Percentiles rank a stretch among this genome's conserved stretches.
Conservation (phyloP, 108 stramenopile species). For the Pseudonitzschia multiseries region DNA sequence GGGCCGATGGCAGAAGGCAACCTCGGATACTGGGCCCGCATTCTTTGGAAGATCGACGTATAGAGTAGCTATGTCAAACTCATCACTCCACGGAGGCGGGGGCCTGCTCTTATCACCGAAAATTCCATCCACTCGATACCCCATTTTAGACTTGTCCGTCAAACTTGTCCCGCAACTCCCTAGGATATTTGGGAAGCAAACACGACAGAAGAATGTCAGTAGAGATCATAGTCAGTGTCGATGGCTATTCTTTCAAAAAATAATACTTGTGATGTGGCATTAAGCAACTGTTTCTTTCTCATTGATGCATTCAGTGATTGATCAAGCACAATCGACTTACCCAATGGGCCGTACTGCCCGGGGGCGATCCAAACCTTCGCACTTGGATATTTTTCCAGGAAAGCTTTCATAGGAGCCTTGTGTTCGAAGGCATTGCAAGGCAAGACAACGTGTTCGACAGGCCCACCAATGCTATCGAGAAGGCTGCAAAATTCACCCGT, state of each 20-base stretch:
- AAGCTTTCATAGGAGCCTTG: slow-evolving; percentile 52
- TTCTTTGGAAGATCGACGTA: slow-evolving; percentile 55
- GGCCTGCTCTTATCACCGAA: slow-evolving; percentile 30
- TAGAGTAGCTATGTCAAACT: slow-evolving; percentile 53
- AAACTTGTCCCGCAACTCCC: slow-evolving; percentile 35
- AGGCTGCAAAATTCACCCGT: slow-evolving; percentile 59
- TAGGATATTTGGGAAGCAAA: neutral
- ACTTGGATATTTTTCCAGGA: slow-evolving; percentile 41
- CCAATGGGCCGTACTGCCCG: slow-evolving; percentile 63
- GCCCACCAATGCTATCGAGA: slow-evolving; percentile 39
- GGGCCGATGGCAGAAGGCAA: slow-evolving; percentile 45
- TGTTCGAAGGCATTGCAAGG: slow-evolving; percentile 64
- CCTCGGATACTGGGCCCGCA: slow-evolving; percentile 60
- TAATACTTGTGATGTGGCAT: too few relatives aligned
- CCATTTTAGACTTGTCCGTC: slow-evolving; percentile 38
- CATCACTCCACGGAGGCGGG: slow-evolving; percentile 45
- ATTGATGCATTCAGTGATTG: too few relatives aligned
- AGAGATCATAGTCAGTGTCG: too few relatives aligned
- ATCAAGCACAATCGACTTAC: neutral
- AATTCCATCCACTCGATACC: slow-evolving; percentile 57
- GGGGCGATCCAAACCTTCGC: slow-evolving; percentile 57
- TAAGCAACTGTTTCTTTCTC: too few relatives aligned
- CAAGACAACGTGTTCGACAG: slow-evolving; percentile 49
- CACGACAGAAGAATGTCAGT: too few relatives aligned
- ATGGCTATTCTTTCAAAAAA: too few relatives aligned